Percentiles rank a stretch among this genome's conserved stretches.
These are phyloP conservation scores for Aspergillus tubingensis DNA, from an alignment of 2,329 filamentous ascomycete genomes.

Conservation along the genomic window DNA sequence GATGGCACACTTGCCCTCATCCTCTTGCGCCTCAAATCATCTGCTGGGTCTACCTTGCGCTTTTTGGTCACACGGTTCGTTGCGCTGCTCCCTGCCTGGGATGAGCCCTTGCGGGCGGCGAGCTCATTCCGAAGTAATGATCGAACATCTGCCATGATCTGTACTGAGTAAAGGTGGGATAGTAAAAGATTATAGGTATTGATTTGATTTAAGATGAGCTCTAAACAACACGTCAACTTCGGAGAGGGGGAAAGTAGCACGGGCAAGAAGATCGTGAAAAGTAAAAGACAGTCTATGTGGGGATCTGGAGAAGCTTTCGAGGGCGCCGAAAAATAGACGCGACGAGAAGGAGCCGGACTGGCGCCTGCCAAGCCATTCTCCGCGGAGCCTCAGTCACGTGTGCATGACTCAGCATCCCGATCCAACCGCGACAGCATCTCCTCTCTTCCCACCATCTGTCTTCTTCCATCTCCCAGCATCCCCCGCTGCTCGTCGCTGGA, in stretches of 20 bases:
- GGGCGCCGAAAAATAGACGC: conserved; percentile 23
- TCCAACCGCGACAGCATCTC: conserved; percentile 12
- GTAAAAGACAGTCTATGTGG: conserved; percentile 20
- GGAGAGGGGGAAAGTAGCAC: neutral
- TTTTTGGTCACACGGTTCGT: conserved; percentile 51
- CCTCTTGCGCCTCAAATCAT: conserved; percentile 47
- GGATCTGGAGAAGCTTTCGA: conserved; percentile 26
- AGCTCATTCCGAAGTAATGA: conserved; percentile 77
- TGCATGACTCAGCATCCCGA: conserved; percentile 16
- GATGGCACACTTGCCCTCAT: conserved; percentile 37
- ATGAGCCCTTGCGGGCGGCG: conserved; percentile 69
- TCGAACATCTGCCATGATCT: conserved; percentile 73
- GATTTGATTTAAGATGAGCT: neutral
- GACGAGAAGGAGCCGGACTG: conserved; percentile 19
- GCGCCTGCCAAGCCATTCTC: conserved; percentile 24
- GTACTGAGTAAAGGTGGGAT: neutral
- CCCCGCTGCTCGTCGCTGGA: neutral
- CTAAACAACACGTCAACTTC: neutral
- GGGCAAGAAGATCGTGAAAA: conserved; percentile 6
- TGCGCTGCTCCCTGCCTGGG: conserved; percentile 48
- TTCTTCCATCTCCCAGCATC: conserved; percentile 6
- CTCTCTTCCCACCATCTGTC: conserved; percentile 11
- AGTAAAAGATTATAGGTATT: neutral
- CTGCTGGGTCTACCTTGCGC: conserved; percentile 53
- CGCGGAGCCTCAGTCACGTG: conserved; percentile 27